Evolutionary conservation across 2,329 filamentous ascomycete genomes (phyloP).

Genomic region (Arachnopeziza araneosa): DNA sequence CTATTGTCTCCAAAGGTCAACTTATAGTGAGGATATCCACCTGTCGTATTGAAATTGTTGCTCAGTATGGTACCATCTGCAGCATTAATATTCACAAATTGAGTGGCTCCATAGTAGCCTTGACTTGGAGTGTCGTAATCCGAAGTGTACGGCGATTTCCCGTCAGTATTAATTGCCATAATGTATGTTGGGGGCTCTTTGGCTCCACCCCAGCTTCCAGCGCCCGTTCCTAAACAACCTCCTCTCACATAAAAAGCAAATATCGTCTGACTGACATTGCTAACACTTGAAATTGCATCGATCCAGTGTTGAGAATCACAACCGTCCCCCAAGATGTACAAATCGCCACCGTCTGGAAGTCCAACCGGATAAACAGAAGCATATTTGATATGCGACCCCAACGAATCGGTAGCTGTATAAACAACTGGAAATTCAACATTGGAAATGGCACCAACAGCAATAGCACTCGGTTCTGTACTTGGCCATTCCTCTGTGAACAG

Average conservation of each 20-base stretch:
- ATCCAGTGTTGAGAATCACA: constrained; percentile 12
- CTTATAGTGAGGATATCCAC: constrained; percentile 15
- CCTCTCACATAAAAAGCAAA: constrained; percentile 11
- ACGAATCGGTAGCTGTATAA: constrained; percentile 13
- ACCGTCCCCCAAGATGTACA: constrained; percentile 10
- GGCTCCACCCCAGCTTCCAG: not conserved
- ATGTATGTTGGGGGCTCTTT: constrained; percentile 7
- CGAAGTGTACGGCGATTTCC: constrained; percentile 10
- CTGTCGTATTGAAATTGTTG: constrained; percentile 10
- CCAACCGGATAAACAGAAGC: constrained; percentile 17
- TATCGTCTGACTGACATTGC: constrained; percentile 13
- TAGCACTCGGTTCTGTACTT: constrained; percentile 10
- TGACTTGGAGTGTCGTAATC: constrained; percentile 15
- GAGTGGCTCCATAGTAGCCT: constrained; percentile 9
- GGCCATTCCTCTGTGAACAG: constrained; percentile 14
- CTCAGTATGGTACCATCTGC: constrained; percentile 7
- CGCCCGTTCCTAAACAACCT: not conserved
- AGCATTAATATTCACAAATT: constrained; percentile 11
- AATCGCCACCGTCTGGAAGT: constrained; percentile 3
- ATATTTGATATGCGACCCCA: constrained; percentile 11
- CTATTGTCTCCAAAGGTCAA: not conserved
- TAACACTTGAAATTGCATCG: constrained; percentile 4
- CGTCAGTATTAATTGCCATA: constrained; percentile 11
- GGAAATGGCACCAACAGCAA: constrained; percentile 16
- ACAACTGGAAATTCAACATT: constrained; percentile 17